Evolutionary conservation across 2,329 filamentous ascomycete species (phyloP).

Genomic region (Alternaria sp.): DNA sequence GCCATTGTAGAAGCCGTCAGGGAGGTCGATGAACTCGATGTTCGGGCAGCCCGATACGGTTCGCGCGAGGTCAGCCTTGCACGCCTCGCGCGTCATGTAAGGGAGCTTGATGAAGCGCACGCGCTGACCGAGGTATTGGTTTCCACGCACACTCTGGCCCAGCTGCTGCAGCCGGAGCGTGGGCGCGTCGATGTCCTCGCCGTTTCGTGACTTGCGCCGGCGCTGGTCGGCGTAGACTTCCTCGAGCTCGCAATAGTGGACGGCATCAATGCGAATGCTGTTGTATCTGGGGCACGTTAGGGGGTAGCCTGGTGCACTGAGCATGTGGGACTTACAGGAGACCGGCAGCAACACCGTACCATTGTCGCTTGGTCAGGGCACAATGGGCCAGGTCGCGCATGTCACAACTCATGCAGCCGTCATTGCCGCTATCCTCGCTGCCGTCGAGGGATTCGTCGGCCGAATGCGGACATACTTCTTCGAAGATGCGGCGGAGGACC

Average conservation of each 20-base stretch:
- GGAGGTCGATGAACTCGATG: slow-evolving; percentile 86
- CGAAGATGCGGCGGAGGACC: slow-evolving; percentile 80
- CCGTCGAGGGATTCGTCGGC: slow-evolving; percentile 73
- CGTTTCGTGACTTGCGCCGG: slow-evolving; percentile 62
- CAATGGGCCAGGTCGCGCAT: slow-evolving; percentile 86
- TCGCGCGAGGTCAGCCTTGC: slow-evolving; percentile 81
- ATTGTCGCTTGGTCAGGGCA: slow-evolving; percentile 73
- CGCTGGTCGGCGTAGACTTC: slow-evolving; percentile 79
- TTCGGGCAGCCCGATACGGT: slow-evolving; percentile 85
- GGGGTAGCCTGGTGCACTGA: not conserved
- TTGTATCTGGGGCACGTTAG: slow-evolving; percentile 67
- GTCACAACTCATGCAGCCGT: slow-evolving; percentile 92
- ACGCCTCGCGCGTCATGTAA: slow-evolving; percentile 92
- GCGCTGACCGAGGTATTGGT: slow-evolving; percentile 70
- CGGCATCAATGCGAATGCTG: slow-evolving; percentile 89
- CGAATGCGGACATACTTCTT: slow-evolving; percentile 82
- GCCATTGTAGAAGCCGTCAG: slow-evolving; percentile 84
- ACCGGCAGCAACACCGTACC: slow-evolving; percentile 65
- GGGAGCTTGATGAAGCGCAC: slow-evolving; percentile 86
- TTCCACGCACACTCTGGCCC: slow-evolving; percentile 80
- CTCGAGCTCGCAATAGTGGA: slow-evolving; percentile 93
- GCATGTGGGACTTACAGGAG: slow-evolving; percentile 64
- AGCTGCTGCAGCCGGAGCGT: slow-evolving; percentile 77
- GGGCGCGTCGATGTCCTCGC: slow-evolving; percentile 80
- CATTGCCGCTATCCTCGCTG: slow-evolving; percentile 78